Conservation (phyloP, 352 stramenopile genomes). For the Vaucheria bursata region DNA sequence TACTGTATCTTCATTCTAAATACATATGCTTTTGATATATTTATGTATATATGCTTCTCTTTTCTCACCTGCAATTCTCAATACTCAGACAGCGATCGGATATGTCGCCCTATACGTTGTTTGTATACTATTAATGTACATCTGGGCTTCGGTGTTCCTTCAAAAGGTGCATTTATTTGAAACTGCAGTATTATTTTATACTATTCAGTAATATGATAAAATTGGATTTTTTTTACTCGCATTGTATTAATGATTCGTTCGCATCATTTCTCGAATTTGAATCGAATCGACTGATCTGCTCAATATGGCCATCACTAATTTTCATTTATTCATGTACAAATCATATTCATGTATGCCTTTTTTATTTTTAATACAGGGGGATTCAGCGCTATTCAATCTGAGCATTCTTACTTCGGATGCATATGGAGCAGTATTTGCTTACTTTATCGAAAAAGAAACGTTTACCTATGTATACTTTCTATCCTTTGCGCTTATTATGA, state of each 20-base stretch:
- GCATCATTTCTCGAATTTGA: too few species aligned
- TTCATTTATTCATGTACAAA: too few species aligned
- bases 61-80: too few species aligned
- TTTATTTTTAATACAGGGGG: conserved; percentile 53
- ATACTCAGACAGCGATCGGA: not conserved
- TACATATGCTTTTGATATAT: too few species aligned
- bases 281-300: too few species aligned
- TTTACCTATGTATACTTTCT: conserved; percentile 1
- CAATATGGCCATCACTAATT: too few species aligned
- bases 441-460: conserved; percentile 54
- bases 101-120: not conserved
- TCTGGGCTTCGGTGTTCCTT: conserved; percentile 38
- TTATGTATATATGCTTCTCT: too few species aligned
- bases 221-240: too few species aligned
- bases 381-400: conserved; percentile 90
- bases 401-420: conserved; percentile 88
- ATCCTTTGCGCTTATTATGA: conserved; percentile 8
- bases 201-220: too few species aligned
- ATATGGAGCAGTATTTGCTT: conserved; percentile 83
- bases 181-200: too few species aligned
- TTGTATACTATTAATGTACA: conserved; percentile 33
- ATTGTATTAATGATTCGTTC: too few species aligned
- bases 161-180: not conserved
- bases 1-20: too few species aligned
- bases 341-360: not conserved